phyloP scores from a whole-genome alignment of 75 land plant genomes.

The Selaginella moellendorffii region DNA sequence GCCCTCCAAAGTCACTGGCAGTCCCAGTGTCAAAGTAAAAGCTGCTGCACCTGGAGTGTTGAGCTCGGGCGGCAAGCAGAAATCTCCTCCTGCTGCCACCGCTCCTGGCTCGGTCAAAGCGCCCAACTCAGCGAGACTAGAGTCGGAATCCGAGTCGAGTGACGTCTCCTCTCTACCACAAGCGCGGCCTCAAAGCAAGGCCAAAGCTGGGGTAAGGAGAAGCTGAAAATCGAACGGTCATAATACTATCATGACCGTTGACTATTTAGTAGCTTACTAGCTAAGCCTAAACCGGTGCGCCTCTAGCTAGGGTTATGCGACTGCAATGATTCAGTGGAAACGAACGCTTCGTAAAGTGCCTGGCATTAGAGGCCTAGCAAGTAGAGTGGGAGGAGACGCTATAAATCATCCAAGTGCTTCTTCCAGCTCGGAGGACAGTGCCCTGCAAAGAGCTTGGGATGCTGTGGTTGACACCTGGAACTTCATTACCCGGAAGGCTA shows the following conservation, averaged over 20 bases:
- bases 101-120: background rate
- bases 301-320: too few species aligned
- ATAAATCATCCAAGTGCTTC: background rate
- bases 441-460: background rate
- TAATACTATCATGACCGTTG: too few species aligned
- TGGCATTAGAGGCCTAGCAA: too few species aligned
- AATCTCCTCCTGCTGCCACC: background rate
- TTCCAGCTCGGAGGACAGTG: background rate
- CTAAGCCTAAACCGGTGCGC: too few species aligned
- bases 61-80: background rate
- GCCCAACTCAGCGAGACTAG: background rate
- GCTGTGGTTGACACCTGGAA: background rate
- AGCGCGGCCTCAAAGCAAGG: background rate
- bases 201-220: background rate
- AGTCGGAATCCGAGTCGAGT: background rate
- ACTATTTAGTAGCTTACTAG: too few species aligned
- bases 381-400: background rate
- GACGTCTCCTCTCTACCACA: background rate
- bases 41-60: background rate
- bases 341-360: too few species aligned
- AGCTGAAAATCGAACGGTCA: background rate
- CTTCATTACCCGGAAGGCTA: background rate
- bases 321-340: too few species aligned
- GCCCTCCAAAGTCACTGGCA: background rate
- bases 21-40: background rate